These are phyloP conservation scores for Prunus mume DNA, from an alignment of 306 rosid genomes.

Conservation along the genomic window DNA sequence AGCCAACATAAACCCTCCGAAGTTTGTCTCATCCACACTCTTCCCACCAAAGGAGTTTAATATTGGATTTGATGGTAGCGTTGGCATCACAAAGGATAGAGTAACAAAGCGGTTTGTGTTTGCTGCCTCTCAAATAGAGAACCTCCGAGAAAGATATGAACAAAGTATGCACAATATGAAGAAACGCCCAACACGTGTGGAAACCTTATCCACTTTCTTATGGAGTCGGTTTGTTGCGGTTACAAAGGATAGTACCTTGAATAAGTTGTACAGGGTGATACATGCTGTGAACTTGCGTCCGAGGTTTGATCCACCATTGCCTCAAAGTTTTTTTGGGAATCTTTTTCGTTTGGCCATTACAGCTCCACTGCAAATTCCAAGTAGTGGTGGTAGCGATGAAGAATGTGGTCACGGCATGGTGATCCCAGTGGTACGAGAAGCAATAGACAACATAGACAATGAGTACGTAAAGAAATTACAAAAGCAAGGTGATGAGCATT, in stretches of 20 bases:
- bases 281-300: conserved; percentile 11
- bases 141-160: conserved; percentile 27
- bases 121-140: conserved; percentile 25
- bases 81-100: conserved; percentile 26
- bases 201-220: conserved; percentile 52
- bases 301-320: neutral
- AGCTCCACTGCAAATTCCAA: neutral
- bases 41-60: conserved; percentile 42
- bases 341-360: neutral
- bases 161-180: neutral
- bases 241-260: neutral
- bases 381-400: neutral
- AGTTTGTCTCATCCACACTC: conserved; percentile 32
- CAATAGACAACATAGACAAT: neutral
- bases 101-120: conserved; percentile 46
- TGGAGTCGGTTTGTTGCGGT: conserved; percentile 41
- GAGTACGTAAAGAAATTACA: neutral
- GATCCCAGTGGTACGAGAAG: neutral
- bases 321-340: neutral
- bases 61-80: conserved; percentile 10
- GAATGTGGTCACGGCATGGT: neutral
- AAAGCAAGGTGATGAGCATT: neutral
- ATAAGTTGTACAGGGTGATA: neutral
- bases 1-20: conserved; percentile 16
- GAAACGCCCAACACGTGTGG: conserved; percentile 39